Base-by-base conservation (phyloP, 1,284 basidiomycete species). In the Ganoderma sinense region DNA sequence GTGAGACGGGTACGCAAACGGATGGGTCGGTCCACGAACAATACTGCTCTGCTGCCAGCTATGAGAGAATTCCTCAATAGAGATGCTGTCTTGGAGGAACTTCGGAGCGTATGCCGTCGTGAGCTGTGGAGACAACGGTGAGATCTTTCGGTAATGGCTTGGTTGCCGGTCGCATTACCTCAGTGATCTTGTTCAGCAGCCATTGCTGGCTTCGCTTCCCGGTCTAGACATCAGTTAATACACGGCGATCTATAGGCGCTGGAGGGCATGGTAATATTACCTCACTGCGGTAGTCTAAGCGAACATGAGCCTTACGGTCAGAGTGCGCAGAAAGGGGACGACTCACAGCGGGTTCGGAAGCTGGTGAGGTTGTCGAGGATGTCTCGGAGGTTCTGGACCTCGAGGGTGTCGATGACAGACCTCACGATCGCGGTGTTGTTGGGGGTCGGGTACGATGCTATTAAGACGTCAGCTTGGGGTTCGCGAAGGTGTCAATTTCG, bases 41-140 rank as follows among this genome's bases (percentile, higher is more conserved):
- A 99, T 94, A 60, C 91, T 89, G 82, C 95, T 94, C 86, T 99
- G 97, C 13, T 91, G 92, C 97, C 97, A 99, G 0, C 90, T 82
- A 80, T 99, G 97, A 69, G 85, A 74, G 79, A 98, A 98, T 80
- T 97, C 96, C 40, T 85, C 82, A 69, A 97, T 84, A 7, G 86
- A 87, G 76, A 97, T 93, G 40, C 82, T 75, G 63, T 85, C 76
- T 65, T 82, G 85, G 55, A 95, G 80, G 31, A 83, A 83, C 59
- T 86, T 82, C 11, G 90, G 86, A 33, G 91, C 91, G 71, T 83
- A 88, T 73, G 89, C 77, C 43, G 82, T 75, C 5, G 94, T 94
- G 75, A 93, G 89, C 94, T 95, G 76, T 48, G 73, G 68, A 62
- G 60, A 62, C 66, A 69, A 70, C 41, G 58, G 66, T 56, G 55